These are phyloP conservation scores for Wallacemonas sp. DNA, from an alignment of 208 protist genomes.

Conservation along the genomic window DNA sequence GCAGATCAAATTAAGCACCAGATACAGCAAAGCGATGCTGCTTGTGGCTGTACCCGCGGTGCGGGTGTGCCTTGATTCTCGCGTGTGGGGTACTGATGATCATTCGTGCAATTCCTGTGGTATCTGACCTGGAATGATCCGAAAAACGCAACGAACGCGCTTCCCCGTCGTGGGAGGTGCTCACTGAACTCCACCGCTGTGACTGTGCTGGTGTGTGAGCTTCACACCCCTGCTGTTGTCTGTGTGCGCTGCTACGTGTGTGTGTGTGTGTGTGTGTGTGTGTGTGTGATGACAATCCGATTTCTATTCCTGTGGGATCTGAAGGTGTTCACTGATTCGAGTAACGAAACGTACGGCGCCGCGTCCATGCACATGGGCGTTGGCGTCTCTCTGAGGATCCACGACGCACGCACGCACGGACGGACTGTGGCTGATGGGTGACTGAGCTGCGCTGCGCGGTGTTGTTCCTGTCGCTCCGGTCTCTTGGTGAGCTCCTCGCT, in stretches of 20 bases:
- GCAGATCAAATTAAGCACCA: no score
- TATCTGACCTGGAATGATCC: slow-evolving; percentile 55
- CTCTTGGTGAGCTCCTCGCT: no score
- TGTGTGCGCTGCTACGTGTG: background rate
- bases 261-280: background rate
- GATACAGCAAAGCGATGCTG: no score
- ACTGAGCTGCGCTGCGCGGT: background rate
- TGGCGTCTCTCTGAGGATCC: slow-evolving; percentile 7
- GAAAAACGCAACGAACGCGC: slow-evolving; percentile 55
- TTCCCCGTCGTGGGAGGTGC: slow-evolving; percentile 16
- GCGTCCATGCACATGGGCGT: slow-evolving; percentile 10
- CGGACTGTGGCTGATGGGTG: background rate
- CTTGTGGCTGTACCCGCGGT: no score
- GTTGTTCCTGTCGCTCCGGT: background rate
- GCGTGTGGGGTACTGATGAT: slow-evolving; percentile 22
- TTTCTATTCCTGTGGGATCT: slow-evolving; percentile 15
- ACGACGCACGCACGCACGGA: background rate
- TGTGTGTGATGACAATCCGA: slow-evolving; percentile 10
- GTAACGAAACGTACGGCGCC: slow-evolving; percentile 10
- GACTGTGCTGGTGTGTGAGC: background rate
- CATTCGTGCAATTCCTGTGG: slow-evolving; percentile 72
- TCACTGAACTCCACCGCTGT: slow-evolving; percentile 4
- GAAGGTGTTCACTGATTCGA: slow-evolving; percentile 11
- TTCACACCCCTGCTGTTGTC: no score
- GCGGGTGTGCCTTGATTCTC: no score